Conservation (phyloP, 2,329 filamentous ascomycete species). For the Claviceps quebecensis region DNA sequence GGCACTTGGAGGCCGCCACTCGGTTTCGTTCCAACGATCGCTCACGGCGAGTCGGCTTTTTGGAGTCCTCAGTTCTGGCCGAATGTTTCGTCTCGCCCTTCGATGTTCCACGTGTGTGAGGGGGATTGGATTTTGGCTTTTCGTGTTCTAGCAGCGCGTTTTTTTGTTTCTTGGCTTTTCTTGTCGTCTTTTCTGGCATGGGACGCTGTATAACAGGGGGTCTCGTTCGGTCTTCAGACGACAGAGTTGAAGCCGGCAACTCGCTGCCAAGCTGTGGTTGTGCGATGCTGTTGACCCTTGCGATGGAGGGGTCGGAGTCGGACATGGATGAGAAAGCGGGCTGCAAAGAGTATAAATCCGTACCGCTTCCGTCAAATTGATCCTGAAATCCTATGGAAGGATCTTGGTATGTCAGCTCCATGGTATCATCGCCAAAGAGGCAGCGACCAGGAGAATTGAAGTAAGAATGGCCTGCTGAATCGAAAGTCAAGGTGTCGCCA, state of each 20-base stretch:
- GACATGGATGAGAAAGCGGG: not conserved
- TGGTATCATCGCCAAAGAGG: not conserved
- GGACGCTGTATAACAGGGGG: not conserved
- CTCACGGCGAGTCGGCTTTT: constrained; percentile 23
- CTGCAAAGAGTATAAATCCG: not conserved
- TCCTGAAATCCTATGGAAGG: not conserved
- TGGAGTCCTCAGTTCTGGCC: not conserved
- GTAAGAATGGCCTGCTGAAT: not conserved
- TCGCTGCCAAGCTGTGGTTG: not conserved
- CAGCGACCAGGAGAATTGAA: not conserved
- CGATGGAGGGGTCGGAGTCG: not conserved
- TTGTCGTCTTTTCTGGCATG: not conserved
- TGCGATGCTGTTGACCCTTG: not conserved
- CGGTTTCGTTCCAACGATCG: constrained; percentile 57
- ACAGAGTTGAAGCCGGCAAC: not conserved
- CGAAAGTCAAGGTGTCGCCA: not conserved
- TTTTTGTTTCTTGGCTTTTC: not conserved
- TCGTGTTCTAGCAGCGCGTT: not conserved
- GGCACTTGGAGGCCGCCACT: constrained; percentile 59
- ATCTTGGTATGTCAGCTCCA: not conserved
- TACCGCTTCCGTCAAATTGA: not conserved
- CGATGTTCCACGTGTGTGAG: not conserved
- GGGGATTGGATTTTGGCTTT: not conserved
- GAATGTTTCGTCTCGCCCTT: not conserved
- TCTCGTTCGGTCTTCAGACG: not conserved